Base-by-base conservation (phyloP, 495 filamentous ascomycete species). In the Penicillium lagena region DNA sequence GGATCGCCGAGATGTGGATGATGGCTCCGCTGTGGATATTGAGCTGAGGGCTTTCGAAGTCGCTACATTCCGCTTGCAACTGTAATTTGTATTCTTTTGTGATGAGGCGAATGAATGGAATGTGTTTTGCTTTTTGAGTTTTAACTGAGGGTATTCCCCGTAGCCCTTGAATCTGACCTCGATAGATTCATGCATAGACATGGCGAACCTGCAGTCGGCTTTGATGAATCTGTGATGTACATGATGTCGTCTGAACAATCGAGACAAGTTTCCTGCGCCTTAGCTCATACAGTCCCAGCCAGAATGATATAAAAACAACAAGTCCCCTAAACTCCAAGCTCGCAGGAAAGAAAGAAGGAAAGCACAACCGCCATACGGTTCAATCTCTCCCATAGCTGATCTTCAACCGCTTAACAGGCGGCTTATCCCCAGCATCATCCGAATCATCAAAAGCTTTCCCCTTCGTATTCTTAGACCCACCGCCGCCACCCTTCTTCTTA, bases 1-100 rank as follows among this genome's bases (percentile, higher is more conserved):
- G 52, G 57, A 22, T 22, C 22, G 22, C 22, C 22, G 22, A 65
- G 11, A 54, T 81, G 8, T 47, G 64, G 7, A 62, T 68, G 40
- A 51, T n/a, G 68, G 71, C 4, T 32, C 41, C 6, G 59, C 67
- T 54, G 75, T 87, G 35, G 56, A 71, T 38, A 74, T 97, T 51
- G 76, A 83, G 31, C 54, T 96, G 50, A 76, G 82, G 64, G 79
- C 90, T 22, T 98, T 95, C 66, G 93, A 98, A 76, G 85, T 98
- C 28, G 87, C 82, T 27, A 95, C 86, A 1, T 95, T 77, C 59
- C 79, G 85, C 56, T 67, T 96, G 54, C 80, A 87, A 60, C 58
- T 97, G 54, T 83, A 54, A 53, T 42, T 12, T 40, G 11, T 38
- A 9, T 14, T 39, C 32, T 11, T 10, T 32, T 29, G 27, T 13